Percentiles rank a stretch among this genome's conserved stretches.
phyloP scores from a whole-genome alignment of 352 stramenopile species.

The Globisporangium emineosum region DNA sequence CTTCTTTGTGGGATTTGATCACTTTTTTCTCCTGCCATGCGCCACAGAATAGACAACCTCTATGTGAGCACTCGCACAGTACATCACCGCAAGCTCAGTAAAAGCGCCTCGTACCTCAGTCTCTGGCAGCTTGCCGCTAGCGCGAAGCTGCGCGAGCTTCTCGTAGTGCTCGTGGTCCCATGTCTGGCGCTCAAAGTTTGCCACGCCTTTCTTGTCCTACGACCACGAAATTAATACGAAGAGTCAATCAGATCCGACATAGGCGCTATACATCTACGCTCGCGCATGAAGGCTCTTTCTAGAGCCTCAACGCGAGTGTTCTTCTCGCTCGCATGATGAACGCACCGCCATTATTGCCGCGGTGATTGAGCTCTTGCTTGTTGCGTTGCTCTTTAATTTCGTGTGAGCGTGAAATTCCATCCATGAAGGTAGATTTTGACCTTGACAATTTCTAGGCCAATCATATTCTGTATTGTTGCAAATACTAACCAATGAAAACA shows the following conservation, averaged over 20 bases:
- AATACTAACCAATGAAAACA: too few species aligned
- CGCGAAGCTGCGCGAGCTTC: constrained; percentile 71
- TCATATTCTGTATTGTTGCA: too few species aligned
- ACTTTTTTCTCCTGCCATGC: constrained; percentile 54
- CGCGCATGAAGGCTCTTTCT: too few species aligned
- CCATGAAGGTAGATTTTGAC: too few species aligned
- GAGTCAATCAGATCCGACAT: not conserved
- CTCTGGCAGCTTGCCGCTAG: constrained; percentile 58
- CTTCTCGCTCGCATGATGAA: too few species aligned
- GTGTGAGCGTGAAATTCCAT: too few species aligned
- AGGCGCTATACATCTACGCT: too few species aligned
- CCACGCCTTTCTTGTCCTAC: constrained; percentile 68
- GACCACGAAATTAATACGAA: not conserved
- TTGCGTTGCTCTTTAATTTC: too few species aligned
- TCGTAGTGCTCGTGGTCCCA: constrained; percentile 81
- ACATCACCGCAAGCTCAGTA: not conserved
- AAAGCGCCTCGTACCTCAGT: constrained; percentile 31
- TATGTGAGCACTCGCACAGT: not conserved
- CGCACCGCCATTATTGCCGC: too few species aligned
- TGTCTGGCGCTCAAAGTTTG: constrained; percentile 81
- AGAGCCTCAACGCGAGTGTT: not conserved
- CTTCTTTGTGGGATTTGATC: constrained; percentile 66
- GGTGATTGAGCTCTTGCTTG: too few species aligned
- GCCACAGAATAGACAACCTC: not conserved
- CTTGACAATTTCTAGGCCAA: too few species aligned